Conservation (phyloP, 805 yeast species). For the Wickerhamiella occidentalis region DNA sequence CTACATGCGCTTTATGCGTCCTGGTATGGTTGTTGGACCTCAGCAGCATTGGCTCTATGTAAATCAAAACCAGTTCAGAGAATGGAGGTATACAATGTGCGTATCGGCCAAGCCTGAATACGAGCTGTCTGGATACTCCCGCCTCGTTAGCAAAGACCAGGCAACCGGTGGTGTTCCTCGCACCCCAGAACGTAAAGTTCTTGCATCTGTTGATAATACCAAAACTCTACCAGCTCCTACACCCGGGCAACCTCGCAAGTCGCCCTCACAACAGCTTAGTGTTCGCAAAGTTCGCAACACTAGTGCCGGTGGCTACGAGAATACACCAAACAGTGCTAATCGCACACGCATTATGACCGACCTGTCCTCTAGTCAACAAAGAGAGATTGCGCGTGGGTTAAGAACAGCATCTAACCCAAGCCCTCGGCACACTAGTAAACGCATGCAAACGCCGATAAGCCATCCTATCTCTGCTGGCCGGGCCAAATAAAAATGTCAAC, state of each 20-base stretch:
- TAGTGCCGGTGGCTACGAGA: conserved; percentile 1
- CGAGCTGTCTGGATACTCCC: conserved; percentile 29
- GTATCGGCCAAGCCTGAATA: conserved; percentile 49
- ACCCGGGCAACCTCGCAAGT: conserved; percentile 93
- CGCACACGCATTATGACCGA: conserved; percentile 6
- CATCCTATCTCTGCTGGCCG: conserved; percentile 8
- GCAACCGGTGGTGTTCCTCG: conserved; percentile 35
- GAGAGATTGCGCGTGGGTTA: conserved; percentile 22
- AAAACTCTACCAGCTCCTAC: conserved; percentile 77
- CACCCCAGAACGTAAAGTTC: conserved; percentile 69
- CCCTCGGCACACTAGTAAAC: conserved; percentile 18
- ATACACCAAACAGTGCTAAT: neutral
- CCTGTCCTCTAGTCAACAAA: conserved; percentile 6
- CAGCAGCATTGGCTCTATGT: conserved; percentile 98
- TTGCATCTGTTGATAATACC: conserved; percentile 49
- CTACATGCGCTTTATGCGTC: conserved; percentile 89
- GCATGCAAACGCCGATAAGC: conserved; percentile 7
- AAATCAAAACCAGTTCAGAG: conserved; percentile 91
- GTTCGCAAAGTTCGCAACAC: conserved; percentile 2
- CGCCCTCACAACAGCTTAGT: conserved; percentile 3
- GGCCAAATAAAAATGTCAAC: conserved; percentile 2
- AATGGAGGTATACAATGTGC: conserved; percentile 89
- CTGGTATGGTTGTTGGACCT: conserved; percentile 99
- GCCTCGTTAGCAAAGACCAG: conserved; percentile 23
- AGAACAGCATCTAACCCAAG: conserved; percentile 28